Base-by-base conservation (phyloP, 2,329 filamentous ascomycete genomes). In the Aspergillus glaucus region DNA sequence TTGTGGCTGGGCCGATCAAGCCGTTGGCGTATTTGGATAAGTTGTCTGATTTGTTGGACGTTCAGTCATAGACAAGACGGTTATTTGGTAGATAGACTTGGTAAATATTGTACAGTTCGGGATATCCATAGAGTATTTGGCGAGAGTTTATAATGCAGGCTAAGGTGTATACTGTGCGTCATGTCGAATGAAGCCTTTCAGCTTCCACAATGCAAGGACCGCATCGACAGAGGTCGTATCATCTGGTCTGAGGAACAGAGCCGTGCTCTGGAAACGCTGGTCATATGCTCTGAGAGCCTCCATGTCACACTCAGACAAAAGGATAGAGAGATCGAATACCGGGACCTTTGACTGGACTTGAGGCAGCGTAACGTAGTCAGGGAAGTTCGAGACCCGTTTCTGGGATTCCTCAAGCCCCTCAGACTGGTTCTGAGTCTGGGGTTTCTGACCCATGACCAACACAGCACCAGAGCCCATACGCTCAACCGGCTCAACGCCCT, bases 21-120 rank as follows among this genome's bases (percentile, higher is more conserved):
- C 93, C 93, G 2, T 79, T 80, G 36, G 93, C 84, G 54, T 97
- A 95, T 68, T 84, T 93, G 39, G 87, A 97, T 68, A 84, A 81
- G 64, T 72, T 98, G 59, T 86, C 87, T 50, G 92, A 97, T 72
- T 72, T 97, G 58, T 68, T 78, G 44, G 73, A 55, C 19, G 54
- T 34, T n/a, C 41, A 26, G 15, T 28, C 24, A 43, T 43, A 42
- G 22, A 41, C 17, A 15, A 10, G 37, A 42, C 40, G 26, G 10
- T 30, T 30, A 30, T 30, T 4, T 12, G 10, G 26, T 30, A 30
- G 26, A 30, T 22, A 14, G 12, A 7, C 8, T 21, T 44, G 17
- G 17, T 36, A 26, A 28, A 36, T 45, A 45, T 17, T 19, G 30
- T 45, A 45, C 30, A 45, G 39, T 36, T 36, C 15, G n/a, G 24